Conservation (phyloP, 306 rosid species). For the Boehmeria nivea region DNA sequence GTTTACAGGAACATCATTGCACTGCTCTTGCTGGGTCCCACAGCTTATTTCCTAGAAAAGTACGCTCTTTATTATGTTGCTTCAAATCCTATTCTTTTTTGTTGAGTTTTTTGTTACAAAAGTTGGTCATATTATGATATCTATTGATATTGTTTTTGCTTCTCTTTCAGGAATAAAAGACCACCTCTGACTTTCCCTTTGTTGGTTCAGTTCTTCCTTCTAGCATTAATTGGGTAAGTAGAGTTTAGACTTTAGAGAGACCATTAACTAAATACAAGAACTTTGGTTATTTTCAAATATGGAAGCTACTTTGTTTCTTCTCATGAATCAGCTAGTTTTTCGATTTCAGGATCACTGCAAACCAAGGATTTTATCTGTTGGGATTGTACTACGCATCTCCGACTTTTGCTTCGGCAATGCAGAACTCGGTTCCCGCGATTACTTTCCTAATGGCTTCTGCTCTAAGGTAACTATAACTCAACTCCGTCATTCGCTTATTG, state of each 20-base stretch:
- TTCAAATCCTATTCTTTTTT: neutral
- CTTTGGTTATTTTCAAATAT: too few species aligned
- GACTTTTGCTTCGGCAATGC: constrained; percentile 77
- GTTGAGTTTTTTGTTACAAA: constrained; percentile 4
- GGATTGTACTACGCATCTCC: constrained; percentile 67
- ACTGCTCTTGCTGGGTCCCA: constrained; percentile 44
- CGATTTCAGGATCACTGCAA: constrained; percentile 54
- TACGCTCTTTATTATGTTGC: constrained; percentile 29
- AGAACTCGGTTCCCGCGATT: constrained; percentile 66
- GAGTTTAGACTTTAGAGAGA: neutral
- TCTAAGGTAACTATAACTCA: constrained; percentile 40
- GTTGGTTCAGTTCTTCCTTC: constrained; percentile 58
- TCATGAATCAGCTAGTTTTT: neutral
- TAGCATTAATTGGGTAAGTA: constrained; percentile 63
- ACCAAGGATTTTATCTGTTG: constrained; percentile 65
- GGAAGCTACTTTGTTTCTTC: neutral
- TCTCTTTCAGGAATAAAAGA: constrained; percentile 44
- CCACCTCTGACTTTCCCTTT: constrained; percentile 58
- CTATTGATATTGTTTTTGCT: constrained; percentile 7
- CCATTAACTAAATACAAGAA: neutral
- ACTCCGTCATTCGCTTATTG: neutral
- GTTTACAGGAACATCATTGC: constrained; percentile 65
- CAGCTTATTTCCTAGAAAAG: constrained; percentile 63
- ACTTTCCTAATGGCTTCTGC: constrained; percentile 58
- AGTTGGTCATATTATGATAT: too few species aligned